Base-by-base conservation (phyloP, 495 filamentous ascomycete species). In the Xylaria nigripes region DNA sequence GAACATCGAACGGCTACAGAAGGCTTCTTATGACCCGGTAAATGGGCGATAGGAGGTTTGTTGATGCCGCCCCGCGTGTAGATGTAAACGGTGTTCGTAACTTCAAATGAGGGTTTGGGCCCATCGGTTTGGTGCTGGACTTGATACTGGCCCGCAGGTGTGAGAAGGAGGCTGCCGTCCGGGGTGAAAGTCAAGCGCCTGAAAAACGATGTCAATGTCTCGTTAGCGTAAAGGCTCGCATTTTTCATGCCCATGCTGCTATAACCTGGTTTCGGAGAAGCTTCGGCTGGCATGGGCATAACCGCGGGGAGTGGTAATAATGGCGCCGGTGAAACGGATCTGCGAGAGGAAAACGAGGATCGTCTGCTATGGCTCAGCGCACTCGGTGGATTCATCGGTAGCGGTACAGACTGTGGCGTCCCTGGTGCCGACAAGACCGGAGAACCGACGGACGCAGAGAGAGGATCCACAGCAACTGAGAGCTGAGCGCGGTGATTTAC, bases 201-300 rank as follows among this genome's bases (percentile, higher is more conserved):
- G 74, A 99, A 99, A 71, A 99, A 99, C 2, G 94, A 97, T 0
- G 90, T 97, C 29, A 96, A 81, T 0, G 90, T 96, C 70, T 99
- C 94, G 54, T 95, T 96, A n/a, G 86, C 89, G 68, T 99, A 99
- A 34, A 97, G 84, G 52, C 82, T 91, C 36, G 91, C 80, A 59
- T 95, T 96, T 65, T 82, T 85, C 41, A 89, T 80, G 3, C 86
- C 88, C 34, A 85, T 76, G 23, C 76, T 71, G 41, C 63, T 72
- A 30, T 76, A 69, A 32, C 79, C 81, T 8, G 90, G 82, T 50
- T 89, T 93, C 16, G 88, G 88, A 2, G 90, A 94, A 12, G 64
- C 61, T 12, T 67, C 64, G 10, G 86, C 81, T 58, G 93, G 88
- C 70, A 95, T 81, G 6, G 94, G 89, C 79, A 94, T 95, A n/a